phyloP scores from a whole-genome alignment of 2,329 filamentous ascomycete species.

The Cladophialophora immunda region DNA sequence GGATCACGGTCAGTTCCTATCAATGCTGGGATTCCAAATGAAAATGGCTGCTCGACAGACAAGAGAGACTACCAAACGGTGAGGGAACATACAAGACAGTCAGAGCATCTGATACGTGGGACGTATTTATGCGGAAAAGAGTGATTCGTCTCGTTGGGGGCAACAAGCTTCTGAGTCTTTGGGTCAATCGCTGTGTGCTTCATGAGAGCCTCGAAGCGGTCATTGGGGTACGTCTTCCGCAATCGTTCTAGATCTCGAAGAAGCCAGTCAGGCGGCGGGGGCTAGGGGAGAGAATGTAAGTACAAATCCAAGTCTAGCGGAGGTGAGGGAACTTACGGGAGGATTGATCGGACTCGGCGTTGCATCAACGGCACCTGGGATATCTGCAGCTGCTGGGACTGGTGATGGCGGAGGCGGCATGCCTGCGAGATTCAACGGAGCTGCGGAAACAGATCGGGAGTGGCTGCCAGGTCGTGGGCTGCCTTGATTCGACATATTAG shows the following conservation, averaged over 20 bases:
- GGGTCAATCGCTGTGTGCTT: constrained; percentile 83
- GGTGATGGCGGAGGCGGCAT: constrained; percentile 60
- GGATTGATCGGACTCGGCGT: constrained; percentile 54
- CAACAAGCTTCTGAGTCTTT: constrained; percentile 71
- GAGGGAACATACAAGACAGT: constrained; percentile 73
- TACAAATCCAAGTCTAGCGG: neutral
- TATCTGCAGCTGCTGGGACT: constrained; percentile 45
- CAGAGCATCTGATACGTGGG: constrained; percentile 87
- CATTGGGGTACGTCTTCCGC: constrained; percentile 74
- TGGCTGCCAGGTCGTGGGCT: constrained; percentile 39
- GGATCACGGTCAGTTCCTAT: neutral
- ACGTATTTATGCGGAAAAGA: constrained; percentile 81
- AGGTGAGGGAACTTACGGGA: constrained; percentile 52
- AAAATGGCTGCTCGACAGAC: neutral
- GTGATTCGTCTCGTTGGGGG: constrained; percentile 60
- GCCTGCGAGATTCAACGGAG: constrained; percentile 44
- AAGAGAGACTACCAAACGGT: neutral
- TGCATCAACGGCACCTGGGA: constrained; percentile 53
- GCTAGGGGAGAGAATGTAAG: constrained; percentile 59
- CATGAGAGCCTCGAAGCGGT: constrained; percentile 90
- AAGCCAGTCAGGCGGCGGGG: constrained; percentile 88
- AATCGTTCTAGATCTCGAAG: constrained; percentile 75
- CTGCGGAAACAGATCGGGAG: constrained; percentile 49
- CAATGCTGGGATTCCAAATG: neutral
- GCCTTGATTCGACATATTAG: constrained; percentile 39